A percentile compares a stretch with the other conserved stretches of the same genome.
phyloP scores from a whole-genome alignment of 1,284 basidiomycete genomes.

The Ustilago shanxiensis region DNA sequence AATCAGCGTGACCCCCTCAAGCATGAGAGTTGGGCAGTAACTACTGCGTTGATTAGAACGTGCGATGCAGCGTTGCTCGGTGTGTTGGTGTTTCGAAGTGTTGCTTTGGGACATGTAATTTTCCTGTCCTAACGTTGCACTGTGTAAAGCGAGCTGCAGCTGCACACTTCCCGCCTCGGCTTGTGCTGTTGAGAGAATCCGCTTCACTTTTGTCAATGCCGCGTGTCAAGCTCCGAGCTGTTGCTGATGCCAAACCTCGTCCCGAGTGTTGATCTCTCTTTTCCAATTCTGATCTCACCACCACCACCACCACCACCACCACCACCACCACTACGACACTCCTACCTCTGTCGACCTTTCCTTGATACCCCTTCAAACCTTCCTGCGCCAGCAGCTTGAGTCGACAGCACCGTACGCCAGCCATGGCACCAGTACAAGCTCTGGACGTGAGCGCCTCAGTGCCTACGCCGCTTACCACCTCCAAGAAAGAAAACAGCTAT shows the following conservation, averaged over 20 bases:
- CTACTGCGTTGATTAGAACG: no score
- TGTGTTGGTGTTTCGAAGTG: constrained; percentile 18
- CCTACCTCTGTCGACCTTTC: not conserved
- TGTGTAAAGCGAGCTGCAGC: constrained; percentile 17
- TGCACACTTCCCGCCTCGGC: constrained; percentile 13
- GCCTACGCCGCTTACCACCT: constrained; percentile 39
- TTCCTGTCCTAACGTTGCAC: not conserved
- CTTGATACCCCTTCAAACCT: not conserved
- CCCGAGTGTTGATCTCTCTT: constrained; percentile 2
- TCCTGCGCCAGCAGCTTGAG: not conserved
- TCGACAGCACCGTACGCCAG: not conserved
- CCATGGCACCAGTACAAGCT: constrained; percentile 37
- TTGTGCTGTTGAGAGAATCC: not conserved
- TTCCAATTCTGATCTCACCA: not conserved
- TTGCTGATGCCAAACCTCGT: not conserved
- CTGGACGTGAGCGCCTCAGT: constrained; percentile 30
- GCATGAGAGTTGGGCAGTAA: not conserved
- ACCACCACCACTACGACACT: not conserved
- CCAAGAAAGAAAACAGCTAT: constrained; percentile 47
- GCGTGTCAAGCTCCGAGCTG: constrained; percentile 6
- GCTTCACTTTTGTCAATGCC: not conserved
- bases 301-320: not conserved
- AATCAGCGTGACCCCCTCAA: no score
- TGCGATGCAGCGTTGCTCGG: not conserved
- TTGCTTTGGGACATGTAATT: constrained; percentile 41